Conservation (phyloP, 495 filamentous ascomycete species). For the Clohesyomyces aquaticus region DNA sequence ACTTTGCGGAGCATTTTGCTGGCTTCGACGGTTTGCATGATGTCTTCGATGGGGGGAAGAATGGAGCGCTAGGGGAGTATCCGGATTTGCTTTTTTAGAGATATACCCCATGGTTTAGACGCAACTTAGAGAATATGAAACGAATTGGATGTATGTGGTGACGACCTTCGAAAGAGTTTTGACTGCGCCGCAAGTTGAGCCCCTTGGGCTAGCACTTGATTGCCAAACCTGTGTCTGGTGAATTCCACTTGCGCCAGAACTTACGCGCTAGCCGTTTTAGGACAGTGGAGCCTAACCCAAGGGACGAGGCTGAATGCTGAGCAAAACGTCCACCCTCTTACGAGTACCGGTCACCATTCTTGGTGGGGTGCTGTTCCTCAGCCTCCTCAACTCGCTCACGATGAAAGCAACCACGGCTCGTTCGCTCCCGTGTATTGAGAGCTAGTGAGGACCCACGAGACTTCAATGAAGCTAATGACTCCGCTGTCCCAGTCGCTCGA, state of each 20-base stretch:
- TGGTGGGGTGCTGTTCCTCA: not conserved
- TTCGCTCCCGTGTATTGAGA: not conserved
- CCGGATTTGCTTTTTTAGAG: conserved; percentile 41
- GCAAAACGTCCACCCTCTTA: no score
- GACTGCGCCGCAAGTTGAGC: no score
- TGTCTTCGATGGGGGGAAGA: conserved; percentile 43
- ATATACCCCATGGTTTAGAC: conserved; percentile 17
- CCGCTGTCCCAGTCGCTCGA: not conserved
- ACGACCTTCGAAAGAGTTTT: no score
- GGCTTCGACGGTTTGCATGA: conserved; percentile 46
- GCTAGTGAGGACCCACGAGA: not conserved
- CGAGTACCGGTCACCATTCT: not conserved
- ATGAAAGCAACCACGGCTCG: not conserved
- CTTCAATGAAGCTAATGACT: not conserved
- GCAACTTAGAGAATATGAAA: no score
- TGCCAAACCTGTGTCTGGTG: no score
- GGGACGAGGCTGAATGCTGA: no score
- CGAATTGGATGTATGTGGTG: no score
- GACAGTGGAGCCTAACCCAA: no score
- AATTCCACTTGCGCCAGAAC: not conserved
- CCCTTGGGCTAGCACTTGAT: no score
- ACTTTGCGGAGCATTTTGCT: conserved; percentile 46
- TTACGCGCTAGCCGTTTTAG: not conserved
- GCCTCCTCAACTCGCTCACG: not conserved
- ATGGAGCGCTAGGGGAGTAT: conserved; percentile 47